These are phyloP conservation scores for Podosphaera fusca DNA, from an alignment of 2,329 filamentous ascomycete genomes.

Conservation along the genomic window DNA sequence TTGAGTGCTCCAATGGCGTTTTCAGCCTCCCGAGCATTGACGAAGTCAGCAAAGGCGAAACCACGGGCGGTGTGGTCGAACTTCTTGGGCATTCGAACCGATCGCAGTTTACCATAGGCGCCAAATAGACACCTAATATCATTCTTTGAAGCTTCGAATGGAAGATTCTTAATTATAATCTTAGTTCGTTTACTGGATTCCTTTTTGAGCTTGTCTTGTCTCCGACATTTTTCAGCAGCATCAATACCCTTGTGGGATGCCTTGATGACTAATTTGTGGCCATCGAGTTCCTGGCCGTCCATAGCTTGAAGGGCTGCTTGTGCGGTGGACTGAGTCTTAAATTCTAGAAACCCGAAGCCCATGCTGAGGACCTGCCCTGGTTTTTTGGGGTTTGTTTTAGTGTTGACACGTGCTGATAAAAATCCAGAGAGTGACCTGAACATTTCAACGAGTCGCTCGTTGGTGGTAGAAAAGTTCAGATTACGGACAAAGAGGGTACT, in stretches of 20 bases:
- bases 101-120: constrained; percentile 76
- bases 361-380: constrained; percentile 76
- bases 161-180: constrained; percentile 93
- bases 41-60: constrained; percentile 93
- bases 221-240: constrained; percentile 65
- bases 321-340: constrained; percentile 54
- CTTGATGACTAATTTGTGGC: constrained; percentile 65
- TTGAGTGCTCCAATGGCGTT: constrained; percentile 79
- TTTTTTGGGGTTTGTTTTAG: constrained; percentile 78
- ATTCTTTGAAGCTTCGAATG: constrained; percentile 86
- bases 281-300: constrained; percentile 72
- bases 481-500: constrained; percentile 86
- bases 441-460: constrained; percentile 46
- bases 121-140: constrained; percentile 71
- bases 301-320: constrained; percentile 62
- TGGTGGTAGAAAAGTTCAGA: constrained; percentile 76
- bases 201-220: constrained; percentile 67
- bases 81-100: constrained; percentile 85
- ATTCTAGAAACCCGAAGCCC: constrained; percentile 92
- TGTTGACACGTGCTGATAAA: constrained; percentile 73
- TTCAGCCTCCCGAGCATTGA: constrained; percentile 67
- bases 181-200: constrained; percentile 57
- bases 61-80: constrained; percentile 74
- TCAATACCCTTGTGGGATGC: constrained; percentile 71
- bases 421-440: constrained; percentile 76